These are phyloP conservation scores for Moricandia arvensis DNA, from an alignment of 345 rosid species.

Conservation along the genomic window DNA sequence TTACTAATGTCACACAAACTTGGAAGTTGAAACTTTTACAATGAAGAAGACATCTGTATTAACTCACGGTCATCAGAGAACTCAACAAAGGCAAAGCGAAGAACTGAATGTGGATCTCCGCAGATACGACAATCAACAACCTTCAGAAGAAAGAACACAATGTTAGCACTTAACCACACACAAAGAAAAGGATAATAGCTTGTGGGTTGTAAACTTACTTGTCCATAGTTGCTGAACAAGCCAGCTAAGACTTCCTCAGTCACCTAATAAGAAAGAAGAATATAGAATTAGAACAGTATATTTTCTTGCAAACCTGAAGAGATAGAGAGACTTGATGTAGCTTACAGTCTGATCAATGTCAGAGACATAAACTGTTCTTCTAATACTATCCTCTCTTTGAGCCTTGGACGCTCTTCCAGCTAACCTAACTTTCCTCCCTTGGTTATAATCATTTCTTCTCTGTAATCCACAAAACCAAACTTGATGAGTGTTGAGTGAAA, in stretches of 20 bases:
- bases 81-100: slow-evolving; percentile 93
- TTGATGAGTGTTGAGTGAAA: too few species aligned
- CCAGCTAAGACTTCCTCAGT: slow-evolving; percentile 88
- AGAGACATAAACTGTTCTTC: slow-evolving; percentile 42
- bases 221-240: slow-evolving; percentile 68
- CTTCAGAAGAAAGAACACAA: slow-evolving; percentile 42
- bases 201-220: slow-evolving; percentile 46
- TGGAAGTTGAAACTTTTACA: neutral
- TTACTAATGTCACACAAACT: slow-evolving; percentile 13
- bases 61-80: slow-evolving; percentile 80
- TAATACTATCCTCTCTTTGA: slow-evolving; percentile 57
- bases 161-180: neutral
- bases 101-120: slow-evolving; percentile 88
- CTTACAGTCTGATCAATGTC: slow-evolving; percentile 40
- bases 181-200: neutral
- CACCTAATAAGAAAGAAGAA: slow-evolving; percentile 43
- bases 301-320: neutral
- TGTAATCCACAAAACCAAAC: slow-evolving; percentile 34
- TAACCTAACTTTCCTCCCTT: slow-evolving; percentile 58
- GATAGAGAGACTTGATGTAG: neutral
- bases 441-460: slow-evolving; percentile 59
- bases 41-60: neutral
- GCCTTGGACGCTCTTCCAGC: slow-evolving; percentile 49
- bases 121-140: slow-evolving; percentile 95
- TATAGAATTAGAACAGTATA: neutral